Percentiles rank a stretch among this genome's conserved stretches.
Evolutionary conservation across 768 basidiomycete species (phyloP).

Genomic region (Mycena sanguinolenta): DNA sequence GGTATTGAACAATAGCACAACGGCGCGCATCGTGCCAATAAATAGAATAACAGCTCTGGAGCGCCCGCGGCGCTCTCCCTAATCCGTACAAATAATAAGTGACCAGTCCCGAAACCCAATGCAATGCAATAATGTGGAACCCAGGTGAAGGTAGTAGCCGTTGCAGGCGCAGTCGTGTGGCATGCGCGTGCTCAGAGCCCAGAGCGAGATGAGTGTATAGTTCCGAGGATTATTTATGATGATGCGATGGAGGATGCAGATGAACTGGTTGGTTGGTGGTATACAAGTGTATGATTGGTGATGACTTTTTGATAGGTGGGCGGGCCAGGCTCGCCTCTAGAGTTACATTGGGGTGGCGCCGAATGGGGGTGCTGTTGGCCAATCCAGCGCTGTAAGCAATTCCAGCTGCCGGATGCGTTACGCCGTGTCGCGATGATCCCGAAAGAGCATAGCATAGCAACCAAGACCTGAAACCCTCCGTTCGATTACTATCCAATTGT

Average conservation of each 20-base stretch:
- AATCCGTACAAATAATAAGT: slow-evolving; percentile 23
- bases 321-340: slow-evolving; percentile 31
- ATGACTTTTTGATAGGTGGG: slow-evolving; percentile 20
- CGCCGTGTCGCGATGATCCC: background rate
- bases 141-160: slow-evolving; percentile 15
- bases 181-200: slow-evolving; percentile 15
- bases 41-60: slow-evolving; percentile 22
- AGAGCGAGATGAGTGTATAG: slow-evolving; percentile 11
- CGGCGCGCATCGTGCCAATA: slow-evolving; percentile 16
- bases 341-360: slow-evolving; percentile 33
- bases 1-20: background rate
- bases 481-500: slow-evolving; percentile 14
- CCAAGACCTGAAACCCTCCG: slow-evolving; percentile 14
- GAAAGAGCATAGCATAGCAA: slow-evolving; percentile 25
- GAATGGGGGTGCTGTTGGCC: slow-evolving; percentile 17
- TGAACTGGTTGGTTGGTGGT: slow-evolving; percentile 23
- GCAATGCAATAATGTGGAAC: slow-evolving; percentile 6
- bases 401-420: background rate
- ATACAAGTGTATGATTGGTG: slow-evolving; percentile 28
- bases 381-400: background rate
- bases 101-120: slow-evolving; percentile 23
- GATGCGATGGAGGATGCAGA: slow-evolving; percentile 28
- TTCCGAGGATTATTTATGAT: slow-evolving; percentile 5
- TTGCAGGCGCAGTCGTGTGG: background rate
- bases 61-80: slow-evolving; percentile 1